Base-by-base conservation (phyloP, 768 basidiomycete species). In the Ramaria sp. region DNA sequence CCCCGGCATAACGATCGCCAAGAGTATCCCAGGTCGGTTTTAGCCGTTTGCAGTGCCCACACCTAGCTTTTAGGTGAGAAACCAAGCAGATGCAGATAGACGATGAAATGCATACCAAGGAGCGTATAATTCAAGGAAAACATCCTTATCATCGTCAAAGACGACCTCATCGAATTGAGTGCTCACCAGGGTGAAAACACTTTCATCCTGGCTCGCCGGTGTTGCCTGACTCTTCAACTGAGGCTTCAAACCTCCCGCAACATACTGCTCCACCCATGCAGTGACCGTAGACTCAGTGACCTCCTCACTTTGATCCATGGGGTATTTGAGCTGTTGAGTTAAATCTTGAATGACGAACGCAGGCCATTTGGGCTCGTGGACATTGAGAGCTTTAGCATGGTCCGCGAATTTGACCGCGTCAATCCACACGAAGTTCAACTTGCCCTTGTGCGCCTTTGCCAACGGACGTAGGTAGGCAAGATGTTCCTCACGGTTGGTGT, bases 361-460 rank as follows among this genome's bases (percentile, higher is more conserved):
- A 10, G 96, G 96, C 93, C 92, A 97, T 62, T 85, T 85, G 61
- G 81, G 69, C 63, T 91, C 88, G 25, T 67, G 65, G 54, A 99
- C 77, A 77, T 94, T 95, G 56, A 99, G 78, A 1, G 89, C 88
- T 70, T 91, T 93, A 61, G 85, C 96, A 72, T 99, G 96, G 63
- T 98, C 95, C 62, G 80, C 81, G 62, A 93, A 99, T 68, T 93
- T 92, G 71, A 85, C 71, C 22, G 91, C 93, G 67, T 99, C 96
- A 62, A 99, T 98, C 83, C 85, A 95, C 58, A 98, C 95, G 67
- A 97, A 96, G 82, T 96, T 96, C 66, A 98, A 64, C 71, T 89
- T 83, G 62, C 82, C 78, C 71, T 88, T 91, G 75, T 79, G 81
- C 65, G 83, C 79, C 50, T 81, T 72, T 6, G 96, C 96, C 50